Percentiles rank a stretch among this genome's conserved stretches.
phyloP scores from a whole-genome alignment of 495 filamentous ascomycete genomes.

The Usnea hakonensis region DNA sequence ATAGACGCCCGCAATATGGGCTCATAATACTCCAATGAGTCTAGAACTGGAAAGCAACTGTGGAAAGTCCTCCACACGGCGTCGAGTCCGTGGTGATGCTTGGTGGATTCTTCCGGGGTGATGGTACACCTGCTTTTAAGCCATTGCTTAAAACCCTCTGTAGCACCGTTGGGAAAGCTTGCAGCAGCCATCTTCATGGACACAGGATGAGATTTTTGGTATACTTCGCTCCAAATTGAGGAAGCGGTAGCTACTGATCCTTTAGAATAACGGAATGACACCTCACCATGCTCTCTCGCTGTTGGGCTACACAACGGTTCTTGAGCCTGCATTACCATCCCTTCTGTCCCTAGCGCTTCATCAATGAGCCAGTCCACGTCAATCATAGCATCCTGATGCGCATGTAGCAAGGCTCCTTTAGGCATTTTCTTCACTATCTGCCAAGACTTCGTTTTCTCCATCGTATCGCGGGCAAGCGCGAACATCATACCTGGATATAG shows the following conservation, averaged over 20 bases:
- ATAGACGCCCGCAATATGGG: constrained; percentile 79
- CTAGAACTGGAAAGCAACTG: constrained; percentile 59
- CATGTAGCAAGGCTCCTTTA: constrained; percentile 83
- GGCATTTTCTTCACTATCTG: constrained; percentile 78
- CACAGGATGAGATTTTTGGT: constrained; percentile 48
- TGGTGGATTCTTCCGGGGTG: constrained; percentile 59
- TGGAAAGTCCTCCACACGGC: constrained; percentile 74
- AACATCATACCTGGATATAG: constrained; percentile 88
- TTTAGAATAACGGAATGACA: constrained; percentile 50
- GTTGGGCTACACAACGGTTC: constrained; percentile 41
- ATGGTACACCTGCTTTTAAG: constrained; percentile 65
- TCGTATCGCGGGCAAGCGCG: constrained; percentile 62
- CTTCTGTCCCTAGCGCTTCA: constrained; percentile 60
- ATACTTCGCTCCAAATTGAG: constrained; percentile 56
- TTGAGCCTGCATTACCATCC: constrained; percentile 61
- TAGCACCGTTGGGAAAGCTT: constrained; percentile 62
- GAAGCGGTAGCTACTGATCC: constrained; percentile 17
- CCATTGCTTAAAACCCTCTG: constrained; percentile 67
- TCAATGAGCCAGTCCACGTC: constrained; percentile 72
- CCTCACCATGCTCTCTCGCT: constrained; percentile 38
- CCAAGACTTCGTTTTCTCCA: constrained; percentile 80
- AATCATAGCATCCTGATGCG: constrained; percentile 84
- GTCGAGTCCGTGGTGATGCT: constrained; percentile 72
- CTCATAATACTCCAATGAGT: constrained; percentile 76
- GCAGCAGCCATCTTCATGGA: constrained; percentile 58